These are phyloP conservation scores for Trypanosoma theileri DNA, from an alignment of 208 protist species.

Conservation along the genomic window DNA sequence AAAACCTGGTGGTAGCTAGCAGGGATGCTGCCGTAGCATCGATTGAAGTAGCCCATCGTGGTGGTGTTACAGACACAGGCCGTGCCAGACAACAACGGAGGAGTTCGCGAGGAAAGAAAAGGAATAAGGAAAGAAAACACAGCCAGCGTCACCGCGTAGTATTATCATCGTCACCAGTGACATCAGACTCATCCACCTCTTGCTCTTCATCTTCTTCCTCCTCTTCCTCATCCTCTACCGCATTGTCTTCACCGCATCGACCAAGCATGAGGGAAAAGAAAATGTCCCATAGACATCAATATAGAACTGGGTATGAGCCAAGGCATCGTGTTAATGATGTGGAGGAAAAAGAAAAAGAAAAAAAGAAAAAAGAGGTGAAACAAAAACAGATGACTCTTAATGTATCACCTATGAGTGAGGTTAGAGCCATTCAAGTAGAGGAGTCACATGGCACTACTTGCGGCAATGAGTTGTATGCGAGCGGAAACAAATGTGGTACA, in stretches of 20 bases:
- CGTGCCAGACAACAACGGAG: not conserved
- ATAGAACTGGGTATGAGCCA: not conserved
- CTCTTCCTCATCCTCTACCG: not conserved
- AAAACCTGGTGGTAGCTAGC: slow-evolving; percentile 1
- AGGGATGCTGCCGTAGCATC: not conserved
- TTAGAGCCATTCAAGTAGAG: no score
- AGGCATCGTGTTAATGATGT: not conserved
- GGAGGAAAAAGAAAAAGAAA: not conserved
- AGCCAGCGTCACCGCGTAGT: not conserved
- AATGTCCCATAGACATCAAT: not conserved
- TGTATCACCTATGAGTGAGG: no score
- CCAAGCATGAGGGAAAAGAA: not conserved
- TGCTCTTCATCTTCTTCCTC: not conserved
- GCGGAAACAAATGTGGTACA: no score
- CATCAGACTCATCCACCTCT: not conserved
- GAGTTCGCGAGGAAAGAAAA: not conserved
- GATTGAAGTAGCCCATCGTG: not conserved
- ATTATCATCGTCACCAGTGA: not conserved
- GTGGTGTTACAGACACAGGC: not conserved
- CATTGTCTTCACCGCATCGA: not conserved
- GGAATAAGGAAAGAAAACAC: not conserved
- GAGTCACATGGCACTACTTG: no score
- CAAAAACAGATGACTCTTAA: not conserved
- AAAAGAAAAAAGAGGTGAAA: not conserved
- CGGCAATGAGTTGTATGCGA: no score